Evolutionary conservation across 2,329 filamentous ascomycete species (phyloP), one percentile per base, ranked within the genome.

Genomic region (Pyrenochaeta sp.): DNA sequence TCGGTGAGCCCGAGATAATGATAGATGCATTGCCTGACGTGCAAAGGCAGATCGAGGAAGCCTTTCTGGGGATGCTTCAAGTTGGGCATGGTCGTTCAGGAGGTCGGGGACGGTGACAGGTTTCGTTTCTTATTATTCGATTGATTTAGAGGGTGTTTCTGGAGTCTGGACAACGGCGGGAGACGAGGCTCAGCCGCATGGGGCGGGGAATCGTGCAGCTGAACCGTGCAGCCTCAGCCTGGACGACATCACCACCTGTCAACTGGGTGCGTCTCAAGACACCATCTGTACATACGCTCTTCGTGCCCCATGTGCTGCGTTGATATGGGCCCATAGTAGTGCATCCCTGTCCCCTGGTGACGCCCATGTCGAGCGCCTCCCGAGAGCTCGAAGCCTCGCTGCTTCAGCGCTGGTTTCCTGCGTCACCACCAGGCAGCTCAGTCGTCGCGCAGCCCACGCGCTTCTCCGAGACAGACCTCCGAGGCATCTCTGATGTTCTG

Each of bases 401-500:
- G 24, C 24, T 27, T 27, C 24, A 27, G 24, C 24, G 24, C 24
- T 27, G 24, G 24, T 27, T 27, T 27, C 24, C 24, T 10, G 24
- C 4, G 24, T 27, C 24, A 4, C 24, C 24, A 10, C 24, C 24
- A 27, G 24, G 24, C 24, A 27, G 24, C 14, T 27, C 24, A 13
- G 14, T 13, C 4, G 24, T 27, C 9, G 24, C 9, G 24, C 24
- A 27, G 14, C 24, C 24, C 5, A 27, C 24, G n/a, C n/a, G n/a
- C 7, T 44, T 56, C 14, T 30, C 36, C 0, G 53, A 57, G 20
- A 43, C 1, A 2, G 48, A 52, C 7, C 34, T 57, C 1, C 26
- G 51, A 5, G 43, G 23, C 0, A 55, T 60, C 20, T 36, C 55
- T 18, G 23, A 44, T 1, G 29, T 53, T 13, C 38, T 56, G 13